Base-by-base conservation (phyloP, 164 flowering plant genomes). In the Vitis riparia region DNA sequence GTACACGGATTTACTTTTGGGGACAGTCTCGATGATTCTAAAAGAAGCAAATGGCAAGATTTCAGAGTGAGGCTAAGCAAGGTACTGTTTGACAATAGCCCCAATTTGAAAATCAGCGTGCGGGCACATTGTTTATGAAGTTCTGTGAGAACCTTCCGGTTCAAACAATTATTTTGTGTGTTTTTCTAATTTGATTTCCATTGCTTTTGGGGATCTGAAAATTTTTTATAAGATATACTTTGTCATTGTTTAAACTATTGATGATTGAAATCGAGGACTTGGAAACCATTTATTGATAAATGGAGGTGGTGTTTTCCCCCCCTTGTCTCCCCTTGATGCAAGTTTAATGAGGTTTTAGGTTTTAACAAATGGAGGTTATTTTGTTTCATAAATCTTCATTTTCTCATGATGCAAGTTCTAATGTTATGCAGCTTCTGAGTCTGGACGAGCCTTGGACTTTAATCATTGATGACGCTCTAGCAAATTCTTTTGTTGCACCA, bases 401-500 rank as follows among this genome's bases (percentile, higher is more conserved):
- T 23, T 23, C 27, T 23, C 27, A 23, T 23, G 27, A 19, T 19
- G 17, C 3, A 37, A 44, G 14, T 58, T 65, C 6, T 52, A 59
- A 59, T 17, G 0, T 57, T 68, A 49, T 81, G 73, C 82, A 95
- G 99, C 89, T 95, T 72, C 68, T 90, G 76, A 79, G 75, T 65
- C 27, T 91, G 73, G 92, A 92, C 75, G 86, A 87, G 73, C 89
- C 91, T 8, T 94, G 99, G 99, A 91, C 89, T 61, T 71, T 95
- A 71, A 84, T 91, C 57, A 68, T 95, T 47, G 97, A 95, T 68
- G 99, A 93, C 76, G 90, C 92, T 16, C 81, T 95, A 71, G 90
- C 97, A 44, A 89, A 90, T 73, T 95, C 99, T 59, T 95, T 95
- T 75, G 75, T 95, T 63, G 88, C 98, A n/a, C 97, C 99, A 4